phyloP scores from a whole-genome alignment of 2,329 filamentous ascomycete genomes.

The Mycosphaerella sp. region DNA sequence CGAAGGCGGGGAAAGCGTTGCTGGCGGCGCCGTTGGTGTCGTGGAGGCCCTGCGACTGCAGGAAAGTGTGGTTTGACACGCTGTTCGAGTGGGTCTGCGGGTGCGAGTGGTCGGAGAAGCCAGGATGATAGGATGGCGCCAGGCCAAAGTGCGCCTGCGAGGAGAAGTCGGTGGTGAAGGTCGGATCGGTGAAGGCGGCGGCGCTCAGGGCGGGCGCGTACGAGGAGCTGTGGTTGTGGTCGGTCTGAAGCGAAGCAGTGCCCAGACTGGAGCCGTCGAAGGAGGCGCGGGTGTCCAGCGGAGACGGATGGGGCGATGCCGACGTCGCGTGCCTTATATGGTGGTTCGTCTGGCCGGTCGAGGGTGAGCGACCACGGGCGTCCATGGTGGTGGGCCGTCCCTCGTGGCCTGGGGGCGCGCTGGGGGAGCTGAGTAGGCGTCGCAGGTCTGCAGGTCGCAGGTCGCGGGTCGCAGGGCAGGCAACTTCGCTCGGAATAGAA shows the following conservation, averaged over 20 bases:
- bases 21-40: constrained; percentile 32
- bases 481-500: constrained; percentile 16
- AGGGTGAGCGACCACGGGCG: constrained; percentile 27
- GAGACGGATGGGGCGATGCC: constrained; percentile 28
- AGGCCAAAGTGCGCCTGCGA: constrained; percentile 39
- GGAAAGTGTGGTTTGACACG: constrained; percentile 39
- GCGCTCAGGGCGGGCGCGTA: constrained; percentile 24
- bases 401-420: constrained; percentile 3
- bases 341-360: constrained; percentile 20
- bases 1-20: constrained; percentile 53
- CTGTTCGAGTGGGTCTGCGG: constrained; percentile 21
- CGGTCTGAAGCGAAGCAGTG: constrained; percentile 14
- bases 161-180: constrained; percentile 43
- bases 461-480: no score
- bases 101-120: constrained; percentile 31
- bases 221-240: constrained; percentile 7
- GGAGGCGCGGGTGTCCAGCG: constrained; percentile 16
- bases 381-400: constrained; percentile 12
- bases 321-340: constrained; percentile 30
- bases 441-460: no score
- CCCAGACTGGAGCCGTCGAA: constrained; percentile 13
- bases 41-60: constrained; percentile 37
- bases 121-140: constrained; percentile 31
- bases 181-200: constrained; percentile 26
- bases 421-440: neutral